Evolutionary conservation across 2,329 filamentous ascomycete genomes (phyloP).

Genomic region (Sporothrix sp.): DNA sequence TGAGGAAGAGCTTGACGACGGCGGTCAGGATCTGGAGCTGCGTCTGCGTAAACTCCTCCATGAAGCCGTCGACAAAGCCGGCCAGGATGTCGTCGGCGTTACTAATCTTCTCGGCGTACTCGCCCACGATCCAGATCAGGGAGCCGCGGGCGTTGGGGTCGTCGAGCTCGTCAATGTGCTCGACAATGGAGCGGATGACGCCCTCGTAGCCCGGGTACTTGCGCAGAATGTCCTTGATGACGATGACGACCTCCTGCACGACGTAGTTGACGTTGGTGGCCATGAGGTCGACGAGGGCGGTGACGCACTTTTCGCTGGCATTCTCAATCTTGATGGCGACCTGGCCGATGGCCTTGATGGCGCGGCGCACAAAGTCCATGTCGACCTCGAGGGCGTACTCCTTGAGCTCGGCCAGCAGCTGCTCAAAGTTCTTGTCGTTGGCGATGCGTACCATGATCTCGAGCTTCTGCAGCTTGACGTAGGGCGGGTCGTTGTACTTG

Average conservation of each 20-base stretch:
- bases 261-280: constrained; percentile 98
- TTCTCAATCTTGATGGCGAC: constrained; percentile 97
- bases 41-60: constrained; percentile 97
- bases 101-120: constrained; percentile 98
- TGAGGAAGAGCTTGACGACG: constrained; percentile 93
- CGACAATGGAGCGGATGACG: constrained; percentile 90
- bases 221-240: constrained; percentile 96
- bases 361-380: constrained; percentile 94
- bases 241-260: constrained; percentile 95
- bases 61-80: constrained; percentile 87
- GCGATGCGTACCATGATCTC: constrained; percentile 99
- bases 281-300: constrained; percentile 85
- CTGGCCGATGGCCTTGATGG: constrained; percentile 93
- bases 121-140: constrained; percentile 96
- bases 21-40: constrained; percentile 96
- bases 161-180: constrained; percentile 94
- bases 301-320: constrained; percentile 91
- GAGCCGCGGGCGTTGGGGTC: constrained; percentile 85
- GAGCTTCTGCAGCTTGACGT: constrained; percentile 93
- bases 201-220: constrained; percentile 98
- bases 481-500: constrained; percentile 98
- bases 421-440: constrained; percentile 93
- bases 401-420: constrained; percentile 85
- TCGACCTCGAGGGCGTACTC: constrained; percentile 97
- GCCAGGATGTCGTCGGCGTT: constrained; percentile 93